phyloP scores from a whole-genome alignment of 331 rosid genomes.

The Quercus tomentella region DNA sequence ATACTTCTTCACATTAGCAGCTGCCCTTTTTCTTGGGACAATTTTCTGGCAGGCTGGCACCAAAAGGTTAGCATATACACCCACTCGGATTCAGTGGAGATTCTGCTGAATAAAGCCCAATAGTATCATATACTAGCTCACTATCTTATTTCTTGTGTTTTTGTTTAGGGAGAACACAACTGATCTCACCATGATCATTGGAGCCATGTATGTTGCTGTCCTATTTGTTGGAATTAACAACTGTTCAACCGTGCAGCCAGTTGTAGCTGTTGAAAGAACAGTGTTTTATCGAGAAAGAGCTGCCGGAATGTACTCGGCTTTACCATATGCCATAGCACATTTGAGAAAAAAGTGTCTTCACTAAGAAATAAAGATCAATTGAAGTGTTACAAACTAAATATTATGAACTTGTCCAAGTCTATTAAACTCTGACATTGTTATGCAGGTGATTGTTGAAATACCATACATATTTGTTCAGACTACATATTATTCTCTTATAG shows the following conservation, averaged over 20 bases:
- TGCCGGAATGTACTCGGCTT: constrained; percentile 91
- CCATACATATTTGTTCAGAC: constrained; percentile 76
- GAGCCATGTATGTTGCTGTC: constrained; percentile 86
- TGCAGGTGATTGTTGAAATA: constrained; percentile 71
- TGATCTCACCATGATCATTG: constrained; percentile 63
- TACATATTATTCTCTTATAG: constrained; percentile 56
- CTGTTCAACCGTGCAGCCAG: constrained; percentile 86
- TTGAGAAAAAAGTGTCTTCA: constrained; percentile 17
- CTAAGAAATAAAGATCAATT: not conserved
- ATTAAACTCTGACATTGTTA: not conserved
- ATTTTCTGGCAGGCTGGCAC: constrained; percentile 80
- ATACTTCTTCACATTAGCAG: constrained; percentile 62
- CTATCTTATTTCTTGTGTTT: not conserved
- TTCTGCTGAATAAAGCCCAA: not conserved
- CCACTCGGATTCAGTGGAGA: not conserved
- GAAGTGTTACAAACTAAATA: not conserved
- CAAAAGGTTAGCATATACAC: constrained; percentile 38
- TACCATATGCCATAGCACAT: constrained; percentile 91
- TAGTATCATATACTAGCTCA: not conserved
- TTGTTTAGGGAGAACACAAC: constrained; percentile 45
- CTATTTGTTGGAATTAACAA: constrained; percentile 82
- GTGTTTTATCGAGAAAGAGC: constrained; percentile 92
- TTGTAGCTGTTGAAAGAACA: constrained; percentile 79
- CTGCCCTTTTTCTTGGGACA: constrained; percentile 72
- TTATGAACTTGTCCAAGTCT: too few relatives aligned